Conservation (phyloP, 352 stramenopile genomes). For the Pythium utonaiense region DNA sequence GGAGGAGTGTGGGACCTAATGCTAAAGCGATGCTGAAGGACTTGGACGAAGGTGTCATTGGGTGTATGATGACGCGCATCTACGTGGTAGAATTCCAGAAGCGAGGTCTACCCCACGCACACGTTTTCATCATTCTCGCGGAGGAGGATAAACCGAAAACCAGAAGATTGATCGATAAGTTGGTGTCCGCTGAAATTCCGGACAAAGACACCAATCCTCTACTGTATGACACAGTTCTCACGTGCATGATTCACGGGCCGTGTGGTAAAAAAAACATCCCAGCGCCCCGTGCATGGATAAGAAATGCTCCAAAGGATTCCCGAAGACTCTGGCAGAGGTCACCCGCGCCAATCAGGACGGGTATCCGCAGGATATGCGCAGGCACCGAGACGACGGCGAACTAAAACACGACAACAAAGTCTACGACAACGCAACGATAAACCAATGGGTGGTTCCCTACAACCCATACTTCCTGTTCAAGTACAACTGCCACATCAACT, state of each 20-base stretch:
- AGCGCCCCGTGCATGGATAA: constrained; percentile 13
- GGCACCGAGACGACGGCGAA: background rate
- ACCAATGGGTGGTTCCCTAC: constrained; percentile 51
- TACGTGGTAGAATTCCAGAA: constrained; percentile 24
- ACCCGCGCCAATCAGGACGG: background rate
- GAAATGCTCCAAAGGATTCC: constrained; percentile 1
- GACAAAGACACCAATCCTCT: constrained; percentile 7
- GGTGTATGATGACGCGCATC: background rate
- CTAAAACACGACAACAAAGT: constrained; percentile 11
- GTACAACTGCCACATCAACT: constrained; percentile 54
- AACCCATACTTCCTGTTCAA: constrained; percentile 48
- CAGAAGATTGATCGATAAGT: constrained; percentile 3
- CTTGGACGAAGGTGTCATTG: constrained; percentile 14
- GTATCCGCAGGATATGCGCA: background rate
- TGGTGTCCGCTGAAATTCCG: constrained; percentile 26
- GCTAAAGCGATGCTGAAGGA: constrained; percentile 4
- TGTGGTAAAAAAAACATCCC: background rate
- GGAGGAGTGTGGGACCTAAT: constrained; percentile 20
- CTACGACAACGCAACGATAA: constrained; percentile 20
- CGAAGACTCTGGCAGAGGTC: background rate
- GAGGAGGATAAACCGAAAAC: constrained; percentile 24
- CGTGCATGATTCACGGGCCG: constrained; percentile 9
- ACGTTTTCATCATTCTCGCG: constrained; percentile 43
- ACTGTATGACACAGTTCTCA: constrained; percentile 4
- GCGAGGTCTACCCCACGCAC: constrained; percentile 38